Evolutionary conservation across 2,329 filamentous ascomycete species (phyloP), one percentile per base, ranked within the genome.

Genomic region (Epichloe sibirici): DNA sequence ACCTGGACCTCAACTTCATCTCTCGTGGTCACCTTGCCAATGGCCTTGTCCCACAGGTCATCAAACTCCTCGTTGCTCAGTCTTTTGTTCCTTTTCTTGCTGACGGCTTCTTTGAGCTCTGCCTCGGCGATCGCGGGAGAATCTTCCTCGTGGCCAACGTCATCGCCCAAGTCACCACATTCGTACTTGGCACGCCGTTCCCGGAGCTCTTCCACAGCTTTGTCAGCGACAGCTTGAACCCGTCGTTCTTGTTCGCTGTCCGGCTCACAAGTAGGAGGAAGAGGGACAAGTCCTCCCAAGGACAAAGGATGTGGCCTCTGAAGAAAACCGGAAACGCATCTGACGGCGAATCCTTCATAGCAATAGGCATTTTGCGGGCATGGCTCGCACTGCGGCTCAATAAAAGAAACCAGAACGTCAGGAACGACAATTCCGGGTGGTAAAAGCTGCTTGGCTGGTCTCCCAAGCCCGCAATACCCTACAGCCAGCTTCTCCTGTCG

Each of bases 401-500:
- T 75, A 5, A 90, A 69, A 9, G 82, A 74, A 48, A 82, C 74
- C 8, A 87, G 75, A 75, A 82, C 87, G 46, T 88, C 82, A 3
- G 91, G 90, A 17, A 95, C 68, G 0, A 72, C 69, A 39, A 75
- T 61, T 25, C 76, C 67, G 11, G 67, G 64, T 11, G 77, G 76
- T 17, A 81, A 65, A 34, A 81, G 63, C 57, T 73, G 63, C 35
- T 69, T 73, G 2, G 75, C 79, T 47, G 81, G 74, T 51, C 83
- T 80, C 25, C 86, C 93, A 51, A 95, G 79, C 12, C 90, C 90
- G 65, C 93, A 98, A 65, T 95, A 98, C 37, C 94, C 93, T 21
- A 97, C 88, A 15, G 88, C 86, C n/a, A 95, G 74, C 75, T 97
- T 97, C 69, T 98, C 93, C 65, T 95, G 88, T 48, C 91, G 78